Base-by-base conservation (phyloP, 169 alveolate genomes). In the Perkinsus olseni region DNA sequence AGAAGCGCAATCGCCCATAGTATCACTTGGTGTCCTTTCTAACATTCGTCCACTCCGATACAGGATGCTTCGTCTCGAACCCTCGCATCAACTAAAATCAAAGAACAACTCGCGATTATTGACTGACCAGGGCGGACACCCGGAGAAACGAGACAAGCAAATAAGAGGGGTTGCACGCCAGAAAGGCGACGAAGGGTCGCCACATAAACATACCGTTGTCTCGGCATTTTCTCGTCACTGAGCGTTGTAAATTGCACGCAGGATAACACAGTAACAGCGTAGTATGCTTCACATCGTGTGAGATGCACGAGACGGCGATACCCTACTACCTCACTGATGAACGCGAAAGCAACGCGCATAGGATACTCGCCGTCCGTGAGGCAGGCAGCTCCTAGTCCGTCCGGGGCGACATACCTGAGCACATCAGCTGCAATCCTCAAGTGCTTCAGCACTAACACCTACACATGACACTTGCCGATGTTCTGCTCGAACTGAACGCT, bases 401-500 rank as follows among this genome's bases (percentile, higher is more conserved):
- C 91, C 34, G 95, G 94, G 37, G 96, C 94, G 82, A 93, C 93
- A 92, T 92, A 96, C 37, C 93, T 94, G 93, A 92, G 96, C 91
- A 95, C 94, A 39, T 90, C 82, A 21, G 96, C 96, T 38, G 31
- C 28, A 8, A 38, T 13, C 36, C 94, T 74, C 34, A 93, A 93
- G 39, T 93, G 92, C 38, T 48, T 74, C 91, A 92, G 20, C 74
- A 91, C 91, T 74, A 90, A 92, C 50, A 93, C 93, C 48, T 94
- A 94, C 38, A 94, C 92, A 50, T 97, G 97, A 74, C 97, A 94
- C 37, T 95, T 95, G 0, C 98, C 98, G 39, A 97, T 95, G 38
- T 96, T 96, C 34, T 97, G 96, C 51, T 97, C 98, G 74, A 98
- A 95, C 91, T 96, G 96, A n/a, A 98, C 97, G 8, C 97, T 95